phyloP scores from a whole-genome alignment of 495 filamentous ascomycete species.

The Cercophora samala region DNA sequence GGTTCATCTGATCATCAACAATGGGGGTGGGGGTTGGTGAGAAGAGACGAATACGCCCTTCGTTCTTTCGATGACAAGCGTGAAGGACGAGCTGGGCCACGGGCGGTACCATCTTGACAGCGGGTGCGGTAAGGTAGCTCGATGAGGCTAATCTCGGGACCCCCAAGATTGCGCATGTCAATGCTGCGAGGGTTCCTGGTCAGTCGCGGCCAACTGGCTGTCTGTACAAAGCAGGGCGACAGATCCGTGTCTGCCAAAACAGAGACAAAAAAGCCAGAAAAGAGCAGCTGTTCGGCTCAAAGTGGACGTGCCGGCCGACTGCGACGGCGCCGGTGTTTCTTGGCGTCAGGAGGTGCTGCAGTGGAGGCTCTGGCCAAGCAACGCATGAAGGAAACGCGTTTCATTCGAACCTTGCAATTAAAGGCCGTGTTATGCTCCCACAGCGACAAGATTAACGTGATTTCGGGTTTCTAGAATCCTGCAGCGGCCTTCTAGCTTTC shows the following conservation, averaged over 20 bases:
- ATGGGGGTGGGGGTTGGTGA: background rate
- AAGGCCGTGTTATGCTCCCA: conserved; percentile 47
- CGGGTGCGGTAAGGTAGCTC: conserved; percentile 20
- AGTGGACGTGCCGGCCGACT: conserved; percentile 5
- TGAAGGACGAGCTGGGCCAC: conserved; percentile 26
- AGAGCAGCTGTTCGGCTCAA: conserved; percentile 9
- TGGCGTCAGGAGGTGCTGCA: conserved; percentile 23
- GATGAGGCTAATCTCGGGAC: conserved; percentile 30
- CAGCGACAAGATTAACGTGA: conserved; percentile 38
- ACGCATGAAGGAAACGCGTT: conserved; percentile 50
- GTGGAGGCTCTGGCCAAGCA: conserved; percentile 31
- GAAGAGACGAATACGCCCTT: conserved; percentile 7
- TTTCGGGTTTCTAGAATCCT: conserved; percentile 46
- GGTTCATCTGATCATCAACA: conserved; percentile 20
- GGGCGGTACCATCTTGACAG: conserved; percentile 23
- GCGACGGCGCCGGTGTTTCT: conserved; percentile 19
- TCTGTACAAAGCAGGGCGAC: conserved; percentile 1
- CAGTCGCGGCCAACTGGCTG: background rate
- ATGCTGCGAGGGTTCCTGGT: conserved; percentile 33
- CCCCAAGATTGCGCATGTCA: conserved; percentile 48
- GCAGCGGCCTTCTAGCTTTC: conserved; percentile 41
- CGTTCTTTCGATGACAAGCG: conserved; percentile 21
- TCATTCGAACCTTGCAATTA: conserved; percentile 49
- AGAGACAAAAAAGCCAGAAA: background rate
- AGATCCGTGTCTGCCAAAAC: background rate